Evolutionary conservation across 306 rosid genomes (phyloP).

Genomic region (Castanospermum australe): DNA sequence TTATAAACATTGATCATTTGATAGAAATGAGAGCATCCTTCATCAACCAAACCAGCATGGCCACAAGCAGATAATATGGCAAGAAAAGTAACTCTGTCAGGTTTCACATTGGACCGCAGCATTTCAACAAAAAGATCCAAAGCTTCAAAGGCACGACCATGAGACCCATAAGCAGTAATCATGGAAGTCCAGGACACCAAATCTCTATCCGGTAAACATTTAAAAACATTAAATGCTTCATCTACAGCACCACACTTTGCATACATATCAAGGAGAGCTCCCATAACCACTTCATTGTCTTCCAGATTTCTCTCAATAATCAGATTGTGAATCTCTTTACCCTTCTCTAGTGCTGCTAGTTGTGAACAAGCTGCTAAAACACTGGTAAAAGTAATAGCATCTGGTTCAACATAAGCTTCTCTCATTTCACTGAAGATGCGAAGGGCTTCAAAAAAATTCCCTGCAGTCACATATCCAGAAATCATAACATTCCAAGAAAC

Average conservation of each 20-base stretch:
- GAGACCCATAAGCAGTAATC: slow-evolving; percentile 80
- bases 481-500: slow-evolving; percentile 84
- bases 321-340: slow-evolving; percentile 66
- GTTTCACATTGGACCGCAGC: slow-evolving; percentile 50
- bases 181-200: slow-evolving; percentile 80
- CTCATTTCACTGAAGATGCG: slow-evolving; percentile 52
- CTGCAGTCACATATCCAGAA: slow-evolving; percentile 61
- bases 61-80: slow-evolving; percentile 77
- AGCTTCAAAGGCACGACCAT: slow-evolving; percentile 71
- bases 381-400: slow-evolving; percentile 66
- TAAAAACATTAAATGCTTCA: slow-evolving; percentile 65
- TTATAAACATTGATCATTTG: slow-evolving; percentile 56
- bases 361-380: slow-evolving; percentile 78
- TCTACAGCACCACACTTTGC: slow-evolving; percentile 82
- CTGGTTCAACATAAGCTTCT: slow-evolving; percentile 51
- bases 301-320: slow-evolving; percentile 48
- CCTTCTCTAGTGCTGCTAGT: slow-evolving; percentile 73
- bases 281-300: slow-evolving; percentile 62
- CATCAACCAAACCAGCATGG: slow-evolving; percentile 73
- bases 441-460: slow-evolving; percentile 63
- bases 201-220: slow-evolving; percentile 67
- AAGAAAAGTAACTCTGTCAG: slow-evolving; percentile 70
- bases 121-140: slow-evolving; percentile 61
- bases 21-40: slow-evolving; percentile 61
- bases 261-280: slow-evolving; percentile 88